These are phyloP conservation scores for Podaxis pistillaris DNA, from an alignment of 768 basidiomycete genomes.

Conservation along the genomic window DNA sequence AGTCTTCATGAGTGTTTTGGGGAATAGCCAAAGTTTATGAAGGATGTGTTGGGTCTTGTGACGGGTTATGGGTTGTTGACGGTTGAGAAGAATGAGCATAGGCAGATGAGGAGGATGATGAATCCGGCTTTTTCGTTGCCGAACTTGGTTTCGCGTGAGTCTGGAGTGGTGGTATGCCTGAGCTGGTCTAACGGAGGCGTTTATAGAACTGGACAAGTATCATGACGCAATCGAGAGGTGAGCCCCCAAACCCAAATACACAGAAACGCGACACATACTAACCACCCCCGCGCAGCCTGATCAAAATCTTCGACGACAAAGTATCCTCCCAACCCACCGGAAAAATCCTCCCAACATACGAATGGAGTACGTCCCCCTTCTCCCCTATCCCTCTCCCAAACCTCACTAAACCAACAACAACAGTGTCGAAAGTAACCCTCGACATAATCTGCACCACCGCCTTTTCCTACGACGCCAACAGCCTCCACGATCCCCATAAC, in stretches of 20 bases:
- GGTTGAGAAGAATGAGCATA: slow-evolving; percentile 41
- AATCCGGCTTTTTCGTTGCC: slow-evolving; percentile 45
- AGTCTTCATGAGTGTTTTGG: background rate
- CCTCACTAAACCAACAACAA: background rate
- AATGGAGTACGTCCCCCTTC: slow-evolving; percentile 39
- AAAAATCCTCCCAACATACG: slow-evolving; percentile 35
- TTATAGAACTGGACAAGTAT: slow-evolving; percentile 48
- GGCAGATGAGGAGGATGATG: slow-evolving; percentile 42
- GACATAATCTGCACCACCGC: slow-evolving; percentile 53
- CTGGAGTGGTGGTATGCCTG: background rate
- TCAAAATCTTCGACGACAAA: slow-evolving; percentile 34
- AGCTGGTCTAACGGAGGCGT: background rate
- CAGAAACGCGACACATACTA: background rate
- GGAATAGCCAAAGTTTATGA: slow-evolving; percentile 36
- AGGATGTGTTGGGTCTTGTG: slow-evolving; percentile 34
- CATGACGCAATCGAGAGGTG: slow-evolving; percentile 45
- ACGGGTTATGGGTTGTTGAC: slow-evolving; percentile 42
- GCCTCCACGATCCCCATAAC: slow-evolving; percentile 43
- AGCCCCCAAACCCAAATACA: background rate
- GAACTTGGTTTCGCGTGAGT: slow-evolving; percentile 21
- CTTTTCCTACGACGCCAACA: slow-evolving; percentile 46
- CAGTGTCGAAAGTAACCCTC: slow-evolving; percentile 51
- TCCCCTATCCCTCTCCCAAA: background rate
- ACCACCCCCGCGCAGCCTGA: slow-evolving; percentile 19
- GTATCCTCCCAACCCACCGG: slow-evolving; percentile 25